Evolutionary conservation across 1,284 basidiomycete species (phyloP).

Genomic region (Cutaneotrichosporon mucoides): DNA sequence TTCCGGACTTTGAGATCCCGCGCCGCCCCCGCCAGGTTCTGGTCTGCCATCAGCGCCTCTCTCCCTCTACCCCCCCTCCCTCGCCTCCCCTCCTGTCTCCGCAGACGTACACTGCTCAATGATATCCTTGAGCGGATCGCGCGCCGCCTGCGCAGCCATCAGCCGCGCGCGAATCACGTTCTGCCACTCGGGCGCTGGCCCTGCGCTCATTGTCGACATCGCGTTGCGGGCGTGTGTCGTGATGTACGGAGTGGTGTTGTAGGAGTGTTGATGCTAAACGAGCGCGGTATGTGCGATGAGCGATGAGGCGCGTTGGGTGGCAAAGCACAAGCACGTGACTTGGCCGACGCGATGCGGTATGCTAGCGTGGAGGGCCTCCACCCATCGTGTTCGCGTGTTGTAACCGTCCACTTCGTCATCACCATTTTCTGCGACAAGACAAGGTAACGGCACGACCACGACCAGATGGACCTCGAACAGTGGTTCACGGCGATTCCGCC

Average conservation of each 20-base stretch:
- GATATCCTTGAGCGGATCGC: slow-evolving; percentile 65
- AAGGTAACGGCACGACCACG: too few species aligned
- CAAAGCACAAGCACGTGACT: too few species aligned
- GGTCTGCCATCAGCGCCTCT: slow-evolving; percentile 58
- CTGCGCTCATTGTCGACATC: neutral
- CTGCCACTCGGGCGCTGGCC: slow-evolving; percentile 41
- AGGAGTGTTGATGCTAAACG: too few species aligned
- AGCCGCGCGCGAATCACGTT: slow-evolving; percentile 60
- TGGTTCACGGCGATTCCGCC: slow-evolving; percentile 83
- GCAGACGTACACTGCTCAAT: slow-evolving; percentile 82
- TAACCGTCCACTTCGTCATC: neutral
- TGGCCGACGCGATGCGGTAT: too few species aligned
- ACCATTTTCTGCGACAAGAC: too few species aligned
- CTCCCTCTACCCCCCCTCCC: neutral
- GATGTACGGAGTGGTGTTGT: neutral
- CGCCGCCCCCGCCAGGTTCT: slow-evolving; percentile 80
- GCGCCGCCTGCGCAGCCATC: slow-evolving; percentile 61
- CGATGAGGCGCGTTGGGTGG: too few species aligned
- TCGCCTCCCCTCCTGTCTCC: too few species aligned
- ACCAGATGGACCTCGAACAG: slow-evolving; percentile 38
- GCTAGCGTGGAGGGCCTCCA: neutral
- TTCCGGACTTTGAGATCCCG: slow-evolving; percentile 84
- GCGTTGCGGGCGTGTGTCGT: too few species aligned
- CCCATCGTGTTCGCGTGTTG: too few species aligned
- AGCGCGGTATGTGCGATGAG: neutral